Evolutionary conservation across 1,284 basidiomycete genomes (phyloP), one percentile per base, ranked within the genome.

Genomic region (Schizophyllum amplum): DNA sequence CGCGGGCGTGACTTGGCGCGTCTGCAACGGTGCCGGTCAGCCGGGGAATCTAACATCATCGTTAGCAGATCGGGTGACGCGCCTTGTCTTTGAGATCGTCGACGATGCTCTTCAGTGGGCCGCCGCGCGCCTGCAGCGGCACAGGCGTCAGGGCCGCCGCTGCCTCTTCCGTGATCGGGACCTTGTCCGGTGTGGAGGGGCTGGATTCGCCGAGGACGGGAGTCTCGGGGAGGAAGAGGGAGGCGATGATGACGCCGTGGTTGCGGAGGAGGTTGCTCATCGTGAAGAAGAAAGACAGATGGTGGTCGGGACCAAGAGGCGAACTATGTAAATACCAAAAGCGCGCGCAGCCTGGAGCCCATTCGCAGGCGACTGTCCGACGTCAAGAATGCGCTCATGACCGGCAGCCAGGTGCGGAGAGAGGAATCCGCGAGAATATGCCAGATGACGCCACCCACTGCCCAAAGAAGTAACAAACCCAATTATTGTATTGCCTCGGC

Each of bases 191-290:
- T 11, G 67, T 68, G 1, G 80, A 81, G 48, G 61, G 60, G 7
- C 56, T 57, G 1, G 60, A 59, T 56, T 85, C 78, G 66, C 80
- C 82, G 47, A 83, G 72, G 52, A 82, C 77, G 51, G 80, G 79
- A 33, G 87, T 88, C 58, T 79, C 81, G 33, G 88, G 89, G 51
- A 91, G 81, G 65, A 90, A 90, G 56, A 91, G 82, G 21, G 86
- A 85, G 13, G 88, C 88, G 67, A 91, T 84, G 67, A 91, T 74
- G 55, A 87, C 76, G 27, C 88, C 75, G 67, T 87, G 84, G 68
- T 83, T 81, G 59, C 83, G 75, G 61, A 87, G 77, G 47, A 84
- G 78, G 59, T 42, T 42, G 33, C 33, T 42, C 33, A 9, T 9
- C 33, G 7, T 17, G 11, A 2, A 17, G 13, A 13, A 13, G 17